Evolutionary conservation across 192 early-diverging fungal genomes (phyloP).

Genomic region (Podila horticola): DNA sequence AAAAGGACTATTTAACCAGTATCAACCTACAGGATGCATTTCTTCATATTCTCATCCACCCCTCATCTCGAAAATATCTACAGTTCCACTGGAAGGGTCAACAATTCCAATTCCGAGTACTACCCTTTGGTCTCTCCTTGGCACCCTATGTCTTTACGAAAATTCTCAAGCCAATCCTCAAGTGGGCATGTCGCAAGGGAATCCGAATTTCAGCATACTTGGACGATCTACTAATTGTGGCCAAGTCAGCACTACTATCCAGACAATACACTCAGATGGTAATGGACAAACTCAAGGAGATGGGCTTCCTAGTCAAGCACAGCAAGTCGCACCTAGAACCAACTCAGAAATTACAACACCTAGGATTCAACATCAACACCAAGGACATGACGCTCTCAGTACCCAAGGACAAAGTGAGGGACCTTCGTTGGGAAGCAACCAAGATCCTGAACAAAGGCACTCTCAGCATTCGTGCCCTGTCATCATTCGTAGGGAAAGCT

Average conservation of each 20-base stretch:
- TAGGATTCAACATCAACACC: conserved; percentile 32
- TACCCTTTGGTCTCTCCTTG: conserved; percentile 41
- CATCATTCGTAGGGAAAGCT: conserved; percentile 29
- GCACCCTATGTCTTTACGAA: conserved; percentile 11
- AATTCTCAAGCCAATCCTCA: conserved; percentile 3
- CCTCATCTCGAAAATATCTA: conserved; percentile 15
- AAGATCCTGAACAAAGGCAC: conserved; percentile 2
- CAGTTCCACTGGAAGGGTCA: conserved; percentile 23
- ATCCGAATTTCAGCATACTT: conserved; percentile 43
- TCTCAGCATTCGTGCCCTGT: conserved; percentile 20
- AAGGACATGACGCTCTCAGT: conserved; percentile 30
- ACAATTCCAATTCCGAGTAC: conserved; percentile 25
- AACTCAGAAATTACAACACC: conserved; percentile 17
- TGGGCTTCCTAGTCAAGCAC: conserved; percentile 28
- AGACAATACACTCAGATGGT: neutral
- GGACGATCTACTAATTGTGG: conserved; percentile 38
- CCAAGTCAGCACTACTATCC: neutral
- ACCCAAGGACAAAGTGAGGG: conserved; percentile 30
- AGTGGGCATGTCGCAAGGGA: conserved; percentile 6
- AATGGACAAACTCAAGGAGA: conserved; percentile 7
- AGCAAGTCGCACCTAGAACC: conserved; percentile 28
- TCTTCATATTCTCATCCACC: conserved; percentile 31
- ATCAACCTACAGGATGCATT: conserved; percentile 41
- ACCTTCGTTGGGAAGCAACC: conserved; percentile 32
- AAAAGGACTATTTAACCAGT: conserved; percentile 19